These are phyloP conservation scores for Musa itinerans DNA, from an alignment of 176 grass and related monocot genomes.

Conservation along the genomic window DNA sequence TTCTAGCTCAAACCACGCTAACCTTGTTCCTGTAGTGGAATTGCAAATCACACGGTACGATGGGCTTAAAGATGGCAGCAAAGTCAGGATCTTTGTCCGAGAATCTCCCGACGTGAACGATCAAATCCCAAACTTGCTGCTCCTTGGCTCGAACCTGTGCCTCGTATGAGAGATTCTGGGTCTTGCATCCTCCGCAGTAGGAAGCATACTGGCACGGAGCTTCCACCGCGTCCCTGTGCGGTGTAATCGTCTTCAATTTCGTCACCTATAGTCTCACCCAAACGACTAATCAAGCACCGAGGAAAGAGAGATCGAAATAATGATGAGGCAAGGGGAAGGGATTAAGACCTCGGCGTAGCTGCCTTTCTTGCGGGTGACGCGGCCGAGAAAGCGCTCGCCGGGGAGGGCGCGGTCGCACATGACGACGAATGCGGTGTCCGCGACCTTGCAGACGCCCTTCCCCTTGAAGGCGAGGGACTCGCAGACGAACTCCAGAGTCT, in stretches of 20 bases:
- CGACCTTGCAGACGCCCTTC: slow-evolving; percentile 74
- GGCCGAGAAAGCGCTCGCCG: slow-evolving; percentile 76
- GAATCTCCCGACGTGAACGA: slow-evolving; percentile 71
- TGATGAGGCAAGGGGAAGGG: neutral
- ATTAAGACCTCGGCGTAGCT: slow-evolving; percentile 27
- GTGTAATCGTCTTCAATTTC: slow-evolving; percentile 66
- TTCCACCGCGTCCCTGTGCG: slow-evolving; percentile 56
- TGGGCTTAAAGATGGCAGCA: slow-evolving; percentile 50
- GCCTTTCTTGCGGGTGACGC: slow-evolving; percentile 45
- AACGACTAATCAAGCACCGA: neutral
- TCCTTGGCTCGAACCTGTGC: slow-evolving; percentile 69
- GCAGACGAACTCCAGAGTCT: slow-evolving; percentile 77
- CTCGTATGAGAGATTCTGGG: slow-evolving; percentile 67
- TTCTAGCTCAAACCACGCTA: neutral
- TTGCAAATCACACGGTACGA: slow-evolving; percentile 72
- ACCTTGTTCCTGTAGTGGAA: slow-evolving; percentile 95
- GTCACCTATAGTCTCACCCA: slow-evolving; percentile 37
- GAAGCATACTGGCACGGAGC: slow-evolving; percentile 65
- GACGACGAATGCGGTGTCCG: slow-evolving; percentile 59
- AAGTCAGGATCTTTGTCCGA: slow-evolving; percentile 26
- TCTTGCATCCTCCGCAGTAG: slow-evolving; percentile 84
- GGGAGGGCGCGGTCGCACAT: slow-evolving; percentile 85
- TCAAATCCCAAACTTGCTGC: slow-evolving; percentile 67
- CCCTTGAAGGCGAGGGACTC: slow-evolving; percentile 82
- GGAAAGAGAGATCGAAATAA: neutral